phyloP scores from a whole-genome alignment of 1,284 basidiomycete species.

The Heterobasidion occidentale region DNA sequence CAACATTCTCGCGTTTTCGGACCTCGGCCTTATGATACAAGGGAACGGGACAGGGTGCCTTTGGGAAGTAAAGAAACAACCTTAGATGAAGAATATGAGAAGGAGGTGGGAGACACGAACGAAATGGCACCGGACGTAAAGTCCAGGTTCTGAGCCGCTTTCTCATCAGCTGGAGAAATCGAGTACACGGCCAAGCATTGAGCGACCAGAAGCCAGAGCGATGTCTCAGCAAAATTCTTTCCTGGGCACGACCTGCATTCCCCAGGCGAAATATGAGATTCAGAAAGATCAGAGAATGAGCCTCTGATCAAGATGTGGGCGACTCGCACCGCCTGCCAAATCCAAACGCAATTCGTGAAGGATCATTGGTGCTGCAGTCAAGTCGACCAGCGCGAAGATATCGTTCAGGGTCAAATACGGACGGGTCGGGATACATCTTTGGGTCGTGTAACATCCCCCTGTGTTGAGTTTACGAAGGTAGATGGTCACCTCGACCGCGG shows the following conservation, averaged over 20 bases:
- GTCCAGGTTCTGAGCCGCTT: not conserved
- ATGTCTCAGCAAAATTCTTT: not conserved
- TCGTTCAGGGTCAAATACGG: not conserved
- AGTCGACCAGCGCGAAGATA: not conserved
- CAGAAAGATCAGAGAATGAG: not conserved
- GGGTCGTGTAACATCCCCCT: not conserved
- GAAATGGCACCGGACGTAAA: slow-evolving; percentile 1
- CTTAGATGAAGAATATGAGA: not conserved
- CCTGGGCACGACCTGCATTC: not conserved
- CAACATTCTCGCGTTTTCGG: not conserved
- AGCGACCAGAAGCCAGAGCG: not conserved
- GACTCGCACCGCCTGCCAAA: not conserved
- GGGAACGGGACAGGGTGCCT: not conserved
- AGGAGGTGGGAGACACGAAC: not conserved
- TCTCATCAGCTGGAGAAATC: not conserved
- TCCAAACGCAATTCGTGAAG: slow-evolving; percentile 1
- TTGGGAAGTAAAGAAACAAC: not conserved
- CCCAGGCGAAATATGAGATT: too few relatives aligned
- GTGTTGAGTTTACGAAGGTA: too few relatives aligned
- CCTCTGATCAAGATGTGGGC: not conserved
- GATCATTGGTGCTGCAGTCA: not conserved
- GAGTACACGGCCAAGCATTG: not conserved
- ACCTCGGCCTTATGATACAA: not conserved
- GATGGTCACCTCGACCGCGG: too few relatives aligned
- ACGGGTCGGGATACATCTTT: not conserved